These are phyloP conservation scores for sorghum (Sorghum bicolor) DNA, from an alignment of 176 grass and related monocot species.

Conservation along the genomic window DNA sequence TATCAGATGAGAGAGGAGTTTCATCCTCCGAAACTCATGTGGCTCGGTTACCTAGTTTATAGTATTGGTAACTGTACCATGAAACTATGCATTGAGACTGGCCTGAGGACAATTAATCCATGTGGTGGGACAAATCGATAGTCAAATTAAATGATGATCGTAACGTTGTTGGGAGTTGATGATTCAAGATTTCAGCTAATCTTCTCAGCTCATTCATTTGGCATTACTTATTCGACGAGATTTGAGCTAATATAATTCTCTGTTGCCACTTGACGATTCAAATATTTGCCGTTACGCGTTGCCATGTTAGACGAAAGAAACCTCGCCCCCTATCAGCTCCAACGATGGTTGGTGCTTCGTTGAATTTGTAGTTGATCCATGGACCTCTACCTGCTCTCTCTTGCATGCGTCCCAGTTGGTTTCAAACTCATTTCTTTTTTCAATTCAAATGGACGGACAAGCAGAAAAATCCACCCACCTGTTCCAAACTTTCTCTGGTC, in stretches of 20 bases:
- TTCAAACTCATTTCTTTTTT: background rate
- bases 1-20: no score
- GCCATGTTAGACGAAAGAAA: background rate
- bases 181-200: no score
- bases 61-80: no score
- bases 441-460: background rate
- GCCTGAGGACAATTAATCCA: no score
- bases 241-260: background rate
- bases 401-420: background rate
- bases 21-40: no score
- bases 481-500: background rate
- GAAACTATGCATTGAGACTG: no score
- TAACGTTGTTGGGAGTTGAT: no score
- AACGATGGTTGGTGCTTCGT: background rate
- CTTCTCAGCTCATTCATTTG: background rate
- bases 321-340: background rate
- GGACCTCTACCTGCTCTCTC: background rate
- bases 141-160: no score
- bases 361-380: no score
- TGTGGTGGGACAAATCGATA: no score
- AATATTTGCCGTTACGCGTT: background rate
- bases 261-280: background rate
- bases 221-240: background rate
- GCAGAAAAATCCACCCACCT: background rate
- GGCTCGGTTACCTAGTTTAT: no score